Evolutionary conservation across 768 basidiomycete genomes (phyloP).

Genomic region (Pholiota microspora): DNA sequence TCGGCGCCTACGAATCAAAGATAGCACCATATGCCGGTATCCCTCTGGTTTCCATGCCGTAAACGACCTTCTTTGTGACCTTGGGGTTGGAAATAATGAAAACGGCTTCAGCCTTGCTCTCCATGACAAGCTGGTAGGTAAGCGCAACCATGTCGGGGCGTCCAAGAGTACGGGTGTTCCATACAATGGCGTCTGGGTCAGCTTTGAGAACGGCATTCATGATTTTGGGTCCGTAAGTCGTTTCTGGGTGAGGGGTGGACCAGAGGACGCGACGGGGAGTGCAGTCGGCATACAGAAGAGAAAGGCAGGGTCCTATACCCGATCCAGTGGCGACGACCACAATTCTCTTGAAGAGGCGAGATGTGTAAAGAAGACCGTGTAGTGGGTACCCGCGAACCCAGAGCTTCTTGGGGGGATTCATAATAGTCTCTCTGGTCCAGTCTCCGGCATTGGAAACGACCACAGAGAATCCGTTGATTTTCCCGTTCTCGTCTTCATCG

Average conservation of each 20-base stretch:
- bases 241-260: constrained; percentile 38
- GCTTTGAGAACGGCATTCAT: constrained; percentile 37
- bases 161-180: constrained; percentile 35
- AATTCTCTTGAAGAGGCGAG: constrained; percentile 46
- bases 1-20: constrained; percentile 32
- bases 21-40: constrained; percentile 40
- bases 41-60: constrained; percentile 39
- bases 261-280: constrained; percentile 38
- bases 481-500: constrained; percentile 31
- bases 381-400: constrained; percentile 55
- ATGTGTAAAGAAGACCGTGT: constrained; percentile 48
- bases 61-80: constrained; percentile 36
- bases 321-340: constrained; percentile 55
- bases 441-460: constrained; percentile 56
- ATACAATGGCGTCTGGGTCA: constrained; percentile 37
- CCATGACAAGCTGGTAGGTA: constrained; percentile 34
- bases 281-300: constrained; percentile 31
- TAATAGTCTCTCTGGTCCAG: constrained; percentile 50
- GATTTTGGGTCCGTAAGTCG: constrained; percentile 39
- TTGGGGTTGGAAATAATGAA: constrained; percentile 40
- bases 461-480: constrained; percentile 43
- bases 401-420: constrained; percentile 45
- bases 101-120: constrained; percentile 38
- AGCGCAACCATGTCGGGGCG: constrained; percentile 40
- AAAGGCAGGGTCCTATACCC: constrained; percentile 48